These are phyloP conservation scores for Daldinia vernicosa DNA, from an alignment of 495 filamentous ascomycete species.

Conservation along the genomic window DNA sequence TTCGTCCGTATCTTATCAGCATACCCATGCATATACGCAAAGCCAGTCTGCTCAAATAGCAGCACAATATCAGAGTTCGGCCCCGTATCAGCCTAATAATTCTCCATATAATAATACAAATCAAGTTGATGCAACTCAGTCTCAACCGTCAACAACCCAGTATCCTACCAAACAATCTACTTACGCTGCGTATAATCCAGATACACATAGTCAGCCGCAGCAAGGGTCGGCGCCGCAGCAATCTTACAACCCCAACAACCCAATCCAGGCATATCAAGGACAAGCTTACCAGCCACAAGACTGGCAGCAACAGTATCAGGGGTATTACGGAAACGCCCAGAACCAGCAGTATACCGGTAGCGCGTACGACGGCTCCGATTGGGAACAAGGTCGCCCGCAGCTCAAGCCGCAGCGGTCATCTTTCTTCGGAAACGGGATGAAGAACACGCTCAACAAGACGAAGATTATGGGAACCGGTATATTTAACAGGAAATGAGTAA, in stretches of 20 bases:
- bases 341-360: constrained; percentile 29
- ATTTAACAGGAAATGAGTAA: constrained; percentile 30
- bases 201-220: constrained; percentile 22
- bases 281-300: constrained; percentile 39
- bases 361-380: constrained; percentile 24
- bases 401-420: constrained; percentile 42
- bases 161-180: constrained; percentile 28
- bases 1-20: constrained; percentile 27
- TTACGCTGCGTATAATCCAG: constrained; percentile 42
- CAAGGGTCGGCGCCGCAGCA: constrained; percentile 12
- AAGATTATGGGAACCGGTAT: constrained; percentile 45
- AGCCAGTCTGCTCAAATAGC: constrained; percentile 27
- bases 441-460: constrained; percentile 43
- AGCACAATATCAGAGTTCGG: constrained; percentile 18
- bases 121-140: constrained; percentile 10
- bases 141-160: constrained; percentile 21
- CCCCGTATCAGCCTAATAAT: constrained; percentile 28
- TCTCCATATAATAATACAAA: constrained; percentile 24
- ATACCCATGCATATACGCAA: constrained; percentile 30
- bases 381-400: constrained; percentile 33
- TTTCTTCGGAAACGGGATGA: constrained; percentile 43
- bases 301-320: constrained; percentile 41
- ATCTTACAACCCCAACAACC: constrained; percentile 13
- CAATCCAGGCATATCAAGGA: constrained; percentile 17
- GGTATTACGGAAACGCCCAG: constrained; percentile 30